Evolutionary conservation across 192 early-diverging fungal genomes (phyloP), one percentile per base, ranked within the genome.

Genomic region (Coemansia brasiliensis): DNA sequence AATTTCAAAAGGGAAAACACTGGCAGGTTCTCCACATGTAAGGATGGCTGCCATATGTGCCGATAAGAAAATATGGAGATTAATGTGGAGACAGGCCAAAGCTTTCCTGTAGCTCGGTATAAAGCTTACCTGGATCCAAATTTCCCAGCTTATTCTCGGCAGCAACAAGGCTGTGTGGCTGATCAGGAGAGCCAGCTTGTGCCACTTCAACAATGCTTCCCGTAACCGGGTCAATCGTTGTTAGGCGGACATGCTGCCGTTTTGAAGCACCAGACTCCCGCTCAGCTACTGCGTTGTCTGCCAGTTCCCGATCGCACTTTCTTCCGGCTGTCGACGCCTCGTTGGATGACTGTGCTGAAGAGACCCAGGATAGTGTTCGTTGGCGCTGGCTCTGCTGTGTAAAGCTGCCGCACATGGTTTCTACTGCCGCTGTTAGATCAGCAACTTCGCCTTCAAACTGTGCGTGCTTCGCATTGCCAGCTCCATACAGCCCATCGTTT

Each of bases 171-270:
- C 41, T 5, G 15, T 9, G 43, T 37, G 44, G 55, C 45, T 65
- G 54, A 25, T 39, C 37, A 27, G 32, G 37, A 4, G 20, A 32
- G 43, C 45, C 39, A 4, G 18, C 5, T 25, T 25, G 13, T 22
- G 39, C 13, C 16, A 29, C 12, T 20, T 57, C 63, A 20, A 42
- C 43, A 44, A 70, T 63, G 63, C 52, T 67, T 12, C 58, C 67
- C 8, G 67, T 77, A 41, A 70, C 54, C 18, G 74, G 74, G 48
- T 77, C 67, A 13, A 77, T 70, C 32, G 74, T 77, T 26, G 74
- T 70, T 17, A 70, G 57, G 21, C 67, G 74, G 10, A 70, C 67
- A 41, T 70, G 63, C 52, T 67, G 65, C 27, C 59, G 53, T 21
- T 57, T 49, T 25, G 65, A 54, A 32, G 35, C 39, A 49, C 46